Conservation (phyloP, 176 grass and related monocot species). For the Oryza meyeriana region DNA sequence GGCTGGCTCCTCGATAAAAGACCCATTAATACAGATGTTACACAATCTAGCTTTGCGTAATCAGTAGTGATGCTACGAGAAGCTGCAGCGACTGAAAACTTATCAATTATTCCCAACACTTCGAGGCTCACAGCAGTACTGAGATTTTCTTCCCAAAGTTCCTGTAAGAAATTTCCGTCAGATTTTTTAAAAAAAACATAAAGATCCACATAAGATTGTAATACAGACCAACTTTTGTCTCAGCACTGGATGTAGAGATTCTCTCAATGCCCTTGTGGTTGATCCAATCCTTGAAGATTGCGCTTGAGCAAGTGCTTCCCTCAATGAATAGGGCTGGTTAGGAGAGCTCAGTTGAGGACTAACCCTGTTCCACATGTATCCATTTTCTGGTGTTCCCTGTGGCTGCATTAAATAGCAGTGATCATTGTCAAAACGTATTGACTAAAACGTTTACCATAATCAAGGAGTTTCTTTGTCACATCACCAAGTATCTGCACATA, state of each 20-base stretch:
- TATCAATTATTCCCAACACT: conserved; percentile 83
- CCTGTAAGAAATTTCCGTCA: conserved; percentile 56
- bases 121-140: conserved; percentile 89
- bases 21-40: conserved; percentile 83
- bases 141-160: conserved; percentile 99
- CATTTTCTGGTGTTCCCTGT: conserved; percentile 91
- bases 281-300: conserved; percentile 97
- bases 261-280: conserved; percentile 78
- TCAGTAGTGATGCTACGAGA: conserved; percentile 85
- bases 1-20: conserved; percentile 89
- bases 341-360: conserved; percentile 94
- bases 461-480: conserved; percentile 11
- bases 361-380: conserved; percentile 93
- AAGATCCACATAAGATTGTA: conserved; percentile 23
- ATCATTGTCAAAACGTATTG: conserved; percentile 18
- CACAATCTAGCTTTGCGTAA: conserved; percentile 88
- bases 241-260: conserved; percentile 90
- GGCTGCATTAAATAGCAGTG: conserved; percentile 54
- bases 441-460: neutral
- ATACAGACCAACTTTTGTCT: conserved; percentile 91
- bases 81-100: conserved; percentile 85
- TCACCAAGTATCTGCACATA: conserved; percentile 8
- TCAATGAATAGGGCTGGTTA: conserved; percentile 97
- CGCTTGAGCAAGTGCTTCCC: conserved; percentile 95
- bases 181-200: conserved; percentile 9